These are phyloP conservation scores for Gyrodon tennesseensis DNA, from an alignment of 1,284 basidiomycete genomes.

Conservation along the genomic window DNA sequence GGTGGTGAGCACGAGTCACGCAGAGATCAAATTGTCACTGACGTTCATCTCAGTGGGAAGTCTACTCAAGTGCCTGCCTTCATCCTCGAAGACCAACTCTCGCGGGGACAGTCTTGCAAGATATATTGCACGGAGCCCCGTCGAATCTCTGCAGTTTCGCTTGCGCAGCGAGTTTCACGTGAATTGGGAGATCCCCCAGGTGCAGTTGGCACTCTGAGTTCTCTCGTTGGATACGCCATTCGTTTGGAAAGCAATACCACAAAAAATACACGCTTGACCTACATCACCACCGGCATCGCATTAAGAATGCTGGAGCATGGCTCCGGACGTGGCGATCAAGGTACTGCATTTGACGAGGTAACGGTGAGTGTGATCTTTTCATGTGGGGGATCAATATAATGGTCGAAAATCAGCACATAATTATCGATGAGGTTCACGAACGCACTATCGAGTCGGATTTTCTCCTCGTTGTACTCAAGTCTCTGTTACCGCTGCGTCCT, in stretches of 20 bases:
- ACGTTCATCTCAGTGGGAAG: constrained; percentile 70
- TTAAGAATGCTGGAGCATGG: constrained; percentile 94
- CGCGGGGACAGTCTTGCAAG: constrained; percentile 81
- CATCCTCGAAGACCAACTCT: constrained; percentile 89
- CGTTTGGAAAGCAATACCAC: constrained; percentile 89
- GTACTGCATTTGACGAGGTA: constrained; percentile 88
- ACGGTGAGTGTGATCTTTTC: constrained; percentile 57
- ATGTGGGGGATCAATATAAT: constrained; percentile 12
- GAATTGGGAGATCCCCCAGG: constrained; percentile 89
- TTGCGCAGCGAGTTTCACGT: constrained; percentile 93
- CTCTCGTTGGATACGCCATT: constrained; percentile 95
- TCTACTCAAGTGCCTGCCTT: constrained; percentile 97
- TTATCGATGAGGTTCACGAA: constrained; percentile 88
- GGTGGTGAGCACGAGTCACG: constrained; percentile 61
- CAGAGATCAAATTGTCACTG: constrained; percentile 11
- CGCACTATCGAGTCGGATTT: constrained; percentile 98
- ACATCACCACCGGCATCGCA: constrained; percentile 95
- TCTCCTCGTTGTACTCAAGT: constrained; percentile 92
- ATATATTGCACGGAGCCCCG: constrained; percentile 97
- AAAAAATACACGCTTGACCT: constrained; percentile 77
- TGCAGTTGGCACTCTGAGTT: constrained; percentile 75
- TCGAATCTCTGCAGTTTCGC: constrained; percentile 95
- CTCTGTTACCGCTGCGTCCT: constrained; percentile 75
- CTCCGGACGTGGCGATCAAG: constrained; percentile 62
- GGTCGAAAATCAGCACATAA: constrained; percentile 46